Evolutionary conservation across 768 basidiomycete species (phyloP).

Genomic region (Hericium coralloides): DNA sequence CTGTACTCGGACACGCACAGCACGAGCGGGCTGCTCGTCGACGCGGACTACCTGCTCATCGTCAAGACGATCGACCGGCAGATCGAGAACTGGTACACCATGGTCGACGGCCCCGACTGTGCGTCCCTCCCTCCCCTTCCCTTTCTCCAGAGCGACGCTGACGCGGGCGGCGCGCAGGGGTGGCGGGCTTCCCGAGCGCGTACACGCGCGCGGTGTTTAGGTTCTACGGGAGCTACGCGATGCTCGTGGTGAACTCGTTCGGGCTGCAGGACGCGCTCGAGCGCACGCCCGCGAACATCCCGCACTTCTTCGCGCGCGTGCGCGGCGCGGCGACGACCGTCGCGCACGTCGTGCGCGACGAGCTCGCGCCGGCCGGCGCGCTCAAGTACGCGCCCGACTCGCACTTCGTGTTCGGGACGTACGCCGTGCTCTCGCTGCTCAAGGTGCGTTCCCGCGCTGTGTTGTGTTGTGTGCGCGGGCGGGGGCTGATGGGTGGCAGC

Average conservation of each 20-base stretch:
- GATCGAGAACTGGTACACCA: slow-evolving; percentile 51
- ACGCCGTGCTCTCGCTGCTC: slow-evolving; percentile 85
- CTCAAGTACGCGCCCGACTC: slow-evolving; percentile 85
- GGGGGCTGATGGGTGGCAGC: slow-evolving; percentile 29
- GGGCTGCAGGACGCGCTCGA: slow-evolving; percentile 96
- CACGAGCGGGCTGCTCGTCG: slow-evolving; percentile 71
- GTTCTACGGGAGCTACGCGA: slow-evolving; percentile 81
- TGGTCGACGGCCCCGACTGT: slow-evolving; percentile 26
- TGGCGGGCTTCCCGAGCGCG: slow-evolving; percentile 15
- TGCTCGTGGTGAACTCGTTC: slow-evolving; percentile 90
- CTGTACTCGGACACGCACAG: slow-evolving; percentile 78
- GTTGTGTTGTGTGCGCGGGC: neutral
- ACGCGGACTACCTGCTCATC: slow-evolving; percentile 79
- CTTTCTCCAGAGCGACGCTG: neutral
- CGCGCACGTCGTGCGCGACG: slow-evolving; percentile 66
- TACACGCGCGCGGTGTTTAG: slow-evolving; percentile 47
- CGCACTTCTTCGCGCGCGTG: slow-evolving; percentile 77
- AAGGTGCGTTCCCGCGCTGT: slow-evolving; percentile 46
- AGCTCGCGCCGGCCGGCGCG: slow-evolving; percentile 66
- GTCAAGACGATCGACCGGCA: slow-evolving; percentile 83
- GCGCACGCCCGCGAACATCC: slow-evolving; percentile 58
- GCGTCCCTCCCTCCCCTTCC: neutral
- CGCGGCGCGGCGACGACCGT: slow-evolving; percentile 65
- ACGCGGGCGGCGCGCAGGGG: neutral
- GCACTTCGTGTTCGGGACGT: slow-evolving; percentile 86